Percentiles rank a stretch among this genome's conserved stretches.
phyloP scores from a whole-genome alignment of 768 basidiomycete species.

The Coprinopsis sp. region DNA sequence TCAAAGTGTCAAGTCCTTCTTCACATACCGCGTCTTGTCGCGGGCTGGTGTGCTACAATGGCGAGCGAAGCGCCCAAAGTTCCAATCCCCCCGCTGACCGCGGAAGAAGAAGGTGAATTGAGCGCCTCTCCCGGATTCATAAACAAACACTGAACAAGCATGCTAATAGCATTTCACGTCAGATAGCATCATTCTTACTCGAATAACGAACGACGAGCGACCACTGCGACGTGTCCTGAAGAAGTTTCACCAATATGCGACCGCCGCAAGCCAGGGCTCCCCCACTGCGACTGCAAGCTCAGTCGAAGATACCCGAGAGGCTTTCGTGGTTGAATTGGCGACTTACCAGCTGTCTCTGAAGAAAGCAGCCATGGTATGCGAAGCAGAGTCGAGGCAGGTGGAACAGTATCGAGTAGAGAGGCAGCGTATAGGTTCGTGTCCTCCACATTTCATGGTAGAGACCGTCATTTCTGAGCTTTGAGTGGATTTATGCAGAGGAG shows the following conservation, averaged over 20 bases:
- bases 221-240: conserved; percentile 73
- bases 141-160: conserved; percentile 10
- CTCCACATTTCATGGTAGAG: conserved; percentile 24
- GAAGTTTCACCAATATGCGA: conserved; percentile 72
- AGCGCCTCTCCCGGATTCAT: conserved; percentile 1
- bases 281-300: conserved; percentile 21
- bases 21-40: too few species aligned
- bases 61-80: conserved; percentile 11
- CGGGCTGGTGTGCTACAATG: too few species aligned
- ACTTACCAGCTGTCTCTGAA: conserved; percentile 71
- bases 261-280: conserved; percentile 42
- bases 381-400: conserved; percentile 82
- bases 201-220: conserved; percentile 81
- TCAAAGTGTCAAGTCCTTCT: too few species aligned
- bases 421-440: conserved; percentile 72
- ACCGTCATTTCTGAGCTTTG: conserved; percentile 7
- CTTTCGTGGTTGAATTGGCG: conserved; percentile 72
- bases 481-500: conserved; percentile 41
- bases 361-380: conserved; percentile 79
- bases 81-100: conserved; percentile 42
- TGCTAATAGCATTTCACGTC: conserved; percentile 24
- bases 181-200: conserved; percentile 78
- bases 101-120: conserved; percentile 59
- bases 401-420: conserved; percentile 77
- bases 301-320: conserved; percentile 70